phyloP scores from a whole-genome alignment of 225 moss, liverwort and hornwort genomes.

The Sphagnum contortum region DNA sequence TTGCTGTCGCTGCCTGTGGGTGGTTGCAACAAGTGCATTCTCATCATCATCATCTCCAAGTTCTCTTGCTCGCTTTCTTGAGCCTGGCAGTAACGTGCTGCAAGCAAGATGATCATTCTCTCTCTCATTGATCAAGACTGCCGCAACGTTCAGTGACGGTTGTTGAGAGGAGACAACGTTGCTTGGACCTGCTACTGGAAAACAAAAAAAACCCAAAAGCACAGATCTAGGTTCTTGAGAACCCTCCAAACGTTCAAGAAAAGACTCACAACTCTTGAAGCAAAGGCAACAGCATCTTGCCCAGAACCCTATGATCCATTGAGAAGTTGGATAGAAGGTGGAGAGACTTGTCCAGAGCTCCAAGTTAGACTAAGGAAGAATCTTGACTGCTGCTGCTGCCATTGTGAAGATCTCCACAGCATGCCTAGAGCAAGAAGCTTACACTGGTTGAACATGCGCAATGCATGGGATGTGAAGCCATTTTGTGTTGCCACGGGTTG shows the following conservation, averaged over 20 bases:
- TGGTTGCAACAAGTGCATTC: neutral
- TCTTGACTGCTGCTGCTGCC: no score
- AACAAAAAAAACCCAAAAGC: neutral
- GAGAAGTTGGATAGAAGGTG: neutral
- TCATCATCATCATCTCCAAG: constrained; percentile 39
- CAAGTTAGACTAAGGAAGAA: no score
- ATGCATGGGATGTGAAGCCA: constrained; percentile 29
- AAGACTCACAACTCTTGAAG: no score
- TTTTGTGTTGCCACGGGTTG: constrained; percentile 24
- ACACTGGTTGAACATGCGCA: constrained; percentile 77
- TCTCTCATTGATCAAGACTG: constrained; percentile 20
- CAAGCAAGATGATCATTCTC: constrained; percentile 47
- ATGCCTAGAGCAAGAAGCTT: constrained; percentile 10
- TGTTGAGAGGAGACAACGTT: constrained; percentile 15
- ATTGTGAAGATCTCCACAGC: no score
- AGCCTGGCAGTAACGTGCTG: constrained; percentile 28
- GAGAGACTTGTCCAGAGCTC: no score
- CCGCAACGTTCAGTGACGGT: constrained; percentile 24
- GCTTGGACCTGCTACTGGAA: constrained; percentile 56
- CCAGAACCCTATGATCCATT: neutral
- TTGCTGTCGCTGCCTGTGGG: constrained; percentile 35
- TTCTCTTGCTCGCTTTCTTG: constrained; percentile 62
- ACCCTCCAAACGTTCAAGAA: no score
- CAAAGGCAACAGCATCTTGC: no score
- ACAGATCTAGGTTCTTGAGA: no score